Evolutionary conservation across 2,329 filamentous ascomycete species (phyloP).

Genomic region (Chaetomium strumarium): DNA sequence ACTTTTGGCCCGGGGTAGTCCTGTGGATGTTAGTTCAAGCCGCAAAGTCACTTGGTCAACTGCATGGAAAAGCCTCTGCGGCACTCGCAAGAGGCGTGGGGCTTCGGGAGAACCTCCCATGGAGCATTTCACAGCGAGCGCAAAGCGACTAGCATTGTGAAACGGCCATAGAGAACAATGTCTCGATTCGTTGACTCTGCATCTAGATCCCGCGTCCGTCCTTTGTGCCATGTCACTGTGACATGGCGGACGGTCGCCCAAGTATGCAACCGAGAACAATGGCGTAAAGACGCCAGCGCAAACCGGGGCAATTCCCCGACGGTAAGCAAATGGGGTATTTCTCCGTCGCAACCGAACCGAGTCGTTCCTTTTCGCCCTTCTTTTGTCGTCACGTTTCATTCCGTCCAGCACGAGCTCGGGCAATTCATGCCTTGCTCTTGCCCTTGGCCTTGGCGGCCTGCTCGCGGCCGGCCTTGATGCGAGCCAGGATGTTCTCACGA

Average conservation of each 20-base stretch:
- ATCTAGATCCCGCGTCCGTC: slow-evolving; percentile 24
- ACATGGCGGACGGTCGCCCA: slow-evolving; percentile 25
- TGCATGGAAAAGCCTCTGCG: slow-evolving; percentile 15
- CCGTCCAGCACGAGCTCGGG: slow-evolving; percentile 6
- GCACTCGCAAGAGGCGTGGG: slow-evolving; percentile 23
- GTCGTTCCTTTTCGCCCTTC: slow-evolving; percentile 10
- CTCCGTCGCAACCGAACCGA: slow-evolving; percentile 15
- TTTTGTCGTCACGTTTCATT: slow-evolving; percentile 15
- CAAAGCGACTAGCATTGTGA: slow-evolving; percentile 44
- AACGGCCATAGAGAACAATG: slow-evolving; percentile 65
- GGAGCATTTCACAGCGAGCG: slow-evolving; percentile 59
- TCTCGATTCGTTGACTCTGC: slow-evolving; percentile 35
- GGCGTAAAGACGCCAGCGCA: slow-evolving; percentile 25
- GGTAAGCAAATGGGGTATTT: slow-evolving; percentile 14
- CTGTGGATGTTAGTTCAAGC: slow-evolving; percentile 5
- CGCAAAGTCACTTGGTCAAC: slow-evolving; percentile 9
- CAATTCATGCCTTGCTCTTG: slow-evolving; percentile 38
- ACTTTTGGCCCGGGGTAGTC: not conserved
- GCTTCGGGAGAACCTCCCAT: slow-evolving; percentile 73
- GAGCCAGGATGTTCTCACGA: slow-evolving; percentile 80
- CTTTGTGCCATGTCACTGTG: slow-evolving; percentile 19
- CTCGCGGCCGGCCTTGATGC: slow-evolving; percentile 76
- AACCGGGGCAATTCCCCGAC: slow-evolving; percentile 12
- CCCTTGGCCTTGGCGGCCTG: slow-evolving; percentile 65
- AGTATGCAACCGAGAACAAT: slow-evolving; percentile 21